These are phyloP conservation scores for Rhododendron mucronatum DNA, from an alignment of 148 eudicot genomes.

Conservation along the genomic window DNA sequence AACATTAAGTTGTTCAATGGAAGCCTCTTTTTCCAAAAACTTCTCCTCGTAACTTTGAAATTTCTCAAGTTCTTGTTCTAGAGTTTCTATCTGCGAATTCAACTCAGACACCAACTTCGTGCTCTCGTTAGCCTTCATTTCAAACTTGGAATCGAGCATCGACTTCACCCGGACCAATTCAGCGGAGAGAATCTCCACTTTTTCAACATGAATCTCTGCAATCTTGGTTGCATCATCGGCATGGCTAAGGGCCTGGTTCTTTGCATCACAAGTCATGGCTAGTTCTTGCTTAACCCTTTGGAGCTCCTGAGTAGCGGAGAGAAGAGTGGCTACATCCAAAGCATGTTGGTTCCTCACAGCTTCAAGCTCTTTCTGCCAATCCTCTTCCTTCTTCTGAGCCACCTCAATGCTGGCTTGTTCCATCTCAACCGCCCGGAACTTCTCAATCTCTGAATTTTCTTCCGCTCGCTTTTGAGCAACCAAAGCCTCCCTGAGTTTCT, in stretches of 20 bases:
- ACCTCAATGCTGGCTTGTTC: constrained; percentile 84
- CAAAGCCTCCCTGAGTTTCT: constrained; percentile 75
- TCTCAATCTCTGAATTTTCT: constrained; percentile 82
- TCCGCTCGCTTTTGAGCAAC: constrained; percentile 83
- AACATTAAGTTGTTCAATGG: constrained; percentile 60
- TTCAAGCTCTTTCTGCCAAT: constrained; percentile 73
- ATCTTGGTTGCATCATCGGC: constrained; percentile 87
- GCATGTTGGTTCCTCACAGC: constrained; percentile 70
- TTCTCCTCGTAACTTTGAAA: constrained; percentile 43
- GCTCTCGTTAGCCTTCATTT: constrained; percentile 41
- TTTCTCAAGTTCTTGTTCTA: constrained; percentile 48
- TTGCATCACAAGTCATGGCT: constrained; percentile 49
- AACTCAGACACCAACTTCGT: constrained; percentile 39
- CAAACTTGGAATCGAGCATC: constrained; percentile 52
- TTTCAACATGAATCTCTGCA: constrained; percentile 73
- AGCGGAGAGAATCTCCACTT: constrained; percentile 56
- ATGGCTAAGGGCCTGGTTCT: constrained; percentile 70
- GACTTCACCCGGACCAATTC: constrained; percentile 66
- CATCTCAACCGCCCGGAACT: constrained; percentile 76
- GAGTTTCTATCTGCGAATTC: constrained; percentile 41
- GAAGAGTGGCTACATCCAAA: constrained; percentile 56
- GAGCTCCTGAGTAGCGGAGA: constrained; percentile 65
- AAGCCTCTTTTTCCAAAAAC: constrained; percentile 50
- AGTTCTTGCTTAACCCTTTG: constrained; percentile 65
- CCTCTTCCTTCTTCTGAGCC: constrained; percentile 73